Base-by-base conservation (phyloP, 2,329 filamentous ascomycete species). In the Cytospora piceae region DNA sequence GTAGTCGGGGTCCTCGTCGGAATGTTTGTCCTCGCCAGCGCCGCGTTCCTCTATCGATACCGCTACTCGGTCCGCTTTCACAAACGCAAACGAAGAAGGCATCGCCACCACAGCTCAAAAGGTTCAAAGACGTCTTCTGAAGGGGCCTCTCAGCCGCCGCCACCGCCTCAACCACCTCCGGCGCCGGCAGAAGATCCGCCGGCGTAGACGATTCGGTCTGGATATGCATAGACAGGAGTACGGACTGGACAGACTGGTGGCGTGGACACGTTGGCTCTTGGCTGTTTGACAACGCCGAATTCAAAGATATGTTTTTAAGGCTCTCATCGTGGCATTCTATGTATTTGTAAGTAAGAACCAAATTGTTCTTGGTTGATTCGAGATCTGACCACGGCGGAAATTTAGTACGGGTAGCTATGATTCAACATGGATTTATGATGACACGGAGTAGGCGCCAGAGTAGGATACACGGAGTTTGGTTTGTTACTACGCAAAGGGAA, bases 11-110 rank as follows among this genome's bases (percentile, higher is more conserved):
- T 63, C 12, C 53, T 57, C 31, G 39, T 63, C 12, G 61, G 39
- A 1, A 9, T 63, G 22, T 63, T 63, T 17, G 51, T 63, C 22
- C 15, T 57, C 31, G 53, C 61, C 7, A 63, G 61, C 61, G 12
- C 56, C 29, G 31, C 56, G 11, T 63, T 63, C 42, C 61, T 63
- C 12, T 63, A 63, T 24, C 53, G 61, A 20, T 63, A 63, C 29
- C 53, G 61, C n/a, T 57, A 63, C 39, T 51, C 61, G 39, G 61
- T 63, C 15, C 53, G 42, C 17, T 57, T 63, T 15, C 53, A 32
- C 29, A 12, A 39, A 12, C 27, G 11, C 31, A 63, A 29, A 52
- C 53, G 61, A 20, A 54, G 61, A 3, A 42, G 53, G 4, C 61
- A 63, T 22, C 53, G 39, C 4, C 61, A 57, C 11, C 61, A 63